Base-by-base conservation (phyloP, 306 rosid species). In the Cucurbita ficifolia region DNA sequence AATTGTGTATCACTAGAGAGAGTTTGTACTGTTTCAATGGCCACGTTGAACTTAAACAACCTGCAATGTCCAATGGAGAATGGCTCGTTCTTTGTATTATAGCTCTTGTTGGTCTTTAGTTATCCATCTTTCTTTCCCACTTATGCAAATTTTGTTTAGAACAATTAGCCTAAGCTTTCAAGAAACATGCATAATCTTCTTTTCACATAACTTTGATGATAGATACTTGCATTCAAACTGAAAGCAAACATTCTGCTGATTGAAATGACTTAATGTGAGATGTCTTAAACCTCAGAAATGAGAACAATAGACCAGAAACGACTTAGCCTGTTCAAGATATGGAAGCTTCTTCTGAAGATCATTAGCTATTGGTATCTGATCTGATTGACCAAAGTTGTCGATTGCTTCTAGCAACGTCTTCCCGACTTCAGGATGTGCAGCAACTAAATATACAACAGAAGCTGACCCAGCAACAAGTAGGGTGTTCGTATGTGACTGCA, bases 381-480 rank as follows among this genome's bases (percentile, higher is more conserved):
- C 85, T 16, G 63, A 63, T 0, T 87, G 88, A 70, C 89, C 86
- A 76, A 83, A 94, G 49, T 61, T 84, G 72, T 95, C 96, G 50
- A 95, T 89, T 86, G 89, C 99, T 5, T 80, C 72, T 38, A 91
- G 83, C 80, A 95, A 7, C 73, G 78, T 91, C 14, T 79, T 79
- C 88, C 91, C 99, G 0, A 91, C 97, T 52, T 91, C 80, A 0
- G 89, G 89, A 72, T 95, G 97, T 46, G 79, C 92, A 59, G 99
- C 83, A 62, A 95, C 92, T 81, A 95, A 83, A 79, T 95, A 95
- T 49, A 91, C 82, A 75, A 79, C 14, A 14, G 96, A 83, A 59
- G 97, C 87, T 6, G 97, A 95, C 2, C 99, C 99, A 16, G 96
- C 97, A 72, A 95, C 97, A 72, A 95, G 90, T 6, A 95, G 56